Conservation (phyloP, 2,329 filamentous ascomycete species). For the Magnaporthales sp. region DNA sequence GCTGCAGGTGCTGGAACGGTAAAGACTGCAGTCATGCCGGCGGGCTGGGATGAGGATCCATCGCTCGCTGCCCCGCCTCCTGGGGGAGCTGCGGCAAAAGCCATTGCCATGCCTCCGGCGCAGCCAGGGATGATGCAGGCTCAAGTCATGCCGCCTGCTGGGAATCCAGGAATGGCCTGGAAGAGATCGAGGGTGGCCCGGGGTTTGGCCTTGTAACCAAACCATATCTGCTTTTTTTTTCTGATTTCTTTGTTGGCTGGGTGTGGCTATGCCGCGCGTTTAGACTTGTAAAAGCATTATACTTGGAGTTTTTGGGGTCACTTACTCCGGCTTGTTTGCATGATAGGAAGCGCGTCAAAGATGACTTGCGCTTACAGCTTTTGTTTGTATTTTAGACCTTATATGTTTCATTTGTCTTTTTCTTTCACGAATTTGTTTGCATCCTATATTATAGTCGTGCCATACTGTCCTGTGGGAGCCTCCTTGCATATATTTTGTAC, state of each 20-base stretch:
- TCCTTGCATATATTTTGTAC: too few relatives aligned
- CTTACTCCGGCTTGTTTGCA: too few relatives aligned
- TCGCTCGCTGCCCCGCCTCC: background rate
- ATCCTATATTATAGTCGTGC: too few relatives aligned
- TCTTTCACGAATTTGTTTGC: too few relatives aligned
- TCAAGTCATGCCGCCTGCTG: background rate
- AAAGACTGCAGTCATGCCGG: background rate
- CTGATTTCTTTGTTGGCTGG: background rate
- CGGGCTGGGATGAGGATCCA: background rate
- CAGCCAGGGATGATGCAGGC: background rate
- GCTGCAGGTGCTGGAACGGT: background rate
- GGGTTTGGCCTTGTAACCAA: background rate
- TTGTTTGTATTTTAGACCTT: too few relatives aligned
- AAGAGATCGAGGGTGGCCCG: background rate
- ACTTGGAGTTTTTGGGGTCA: too few relatives aligned
- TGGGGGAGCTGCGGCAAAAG: background rate
- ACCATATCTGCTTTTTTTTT: background rate
- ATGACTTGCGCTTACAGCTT: too few relatives aligned
- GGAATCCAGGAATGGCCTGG: background rate
- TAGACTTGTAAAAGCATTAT: background rate
- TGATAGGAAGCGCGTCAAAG: too few relatives aligned
- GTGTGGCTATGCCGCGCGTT: background rate
- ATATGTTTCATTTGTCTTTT: too few relatives aligned
- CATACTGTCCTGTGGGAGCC: too few relatives aligned
- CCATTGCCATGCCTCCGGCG: too few relatives aligned